Evolutionary conservation across 1,284 basidiomycete genomes (phyloP).

Genomic region (Leccinum huronense): DNA sequence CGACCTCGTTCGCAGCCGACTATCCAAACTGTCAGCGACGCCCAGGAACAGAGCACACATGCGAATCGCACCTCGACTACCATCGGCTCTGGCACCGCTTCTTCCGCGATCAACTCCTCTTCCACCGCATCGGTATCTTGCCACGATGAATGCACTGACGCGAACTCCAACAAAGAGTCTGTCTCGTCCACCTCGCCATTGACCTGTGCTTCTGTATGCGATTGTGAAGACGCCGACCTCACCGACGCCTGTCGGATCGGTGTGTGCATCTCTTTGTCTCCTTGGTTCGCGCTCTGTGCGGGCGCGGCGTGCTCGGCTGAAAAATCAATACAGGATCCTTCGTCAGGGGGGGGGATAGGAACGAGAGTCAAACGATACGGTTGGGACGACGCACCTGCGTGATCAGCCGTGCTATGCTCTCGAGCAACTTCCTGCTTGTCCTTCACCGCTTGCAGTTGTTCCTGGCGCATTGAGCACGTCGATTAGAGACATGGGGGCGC

Average conservation of each 20-base stretch:
- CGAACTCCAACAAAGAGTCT: conserved; percentile 27
- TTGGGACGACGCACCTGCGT: conserved; percentile 5
- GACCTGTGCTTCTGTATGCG: background rate
- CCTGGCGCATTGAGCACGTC: conserved; percentile 26
- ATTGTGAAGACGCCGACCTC: background rate
- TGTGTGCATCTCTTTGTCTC: background rate
- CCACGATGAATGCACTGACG: conserved; percentile 26
- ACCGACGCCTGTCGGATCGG: background rate
- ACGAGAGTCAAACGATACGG: background rate
- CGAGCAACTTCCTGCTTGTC: background rate
- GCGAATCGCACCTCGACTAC: conserved; percentile 15
- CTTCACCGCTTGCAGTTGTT: background rate
- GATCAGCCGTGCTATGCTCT: background rate
- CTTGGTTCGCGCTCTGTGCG: background rate
- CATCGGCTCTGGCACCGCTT: background rate
- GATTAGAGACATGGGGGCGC: conserved; percentile 20
- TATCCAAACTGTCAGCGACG: conserved; percentile 11
- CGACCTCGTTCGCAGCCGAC: background rate
- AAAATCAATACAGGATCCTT: background rate
- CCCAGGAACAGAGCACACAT: background rate
- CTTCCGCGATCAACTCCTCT: conserved; percentile 2
- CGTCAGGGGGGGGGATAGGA: conserved; percentile 6
- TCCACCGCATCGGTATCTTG: background rate
- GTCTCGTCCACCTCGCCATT: conserved; percentile 14
- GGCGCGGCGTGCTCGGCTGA: conserved; percentile 4